Evolutionary conservation across 2,329 filamentous ascomycete genomes (phyloP), one percentile per base, ranked within the genome.

Genomic region (Fusarium camptoceras): DNA sequence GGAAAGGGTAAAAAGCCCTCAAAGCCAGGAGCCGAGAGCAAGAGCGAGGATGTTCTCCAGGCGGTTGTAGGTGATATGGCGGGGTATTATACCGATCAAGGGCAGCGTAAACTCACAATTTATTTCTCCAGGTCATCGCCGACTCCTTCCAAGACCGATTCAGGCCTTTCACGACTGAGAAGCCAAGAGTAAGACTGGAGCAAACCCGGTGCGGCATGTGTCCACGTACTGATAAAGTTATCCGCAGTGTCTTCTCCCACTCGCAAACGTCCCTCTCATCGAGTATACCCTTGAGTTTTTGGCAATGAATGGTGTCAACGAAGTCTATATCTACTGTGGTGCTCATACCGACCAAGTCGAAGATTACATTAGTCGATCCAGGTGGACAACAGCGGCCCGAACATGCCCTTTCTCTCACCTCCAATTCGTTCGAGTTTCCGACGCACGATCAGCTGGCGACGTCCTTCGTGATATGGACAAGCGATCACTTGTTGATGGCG

Each of bases 211-310:
- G 11, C 3, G 20, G 14, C 34, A 12, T 4, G 16, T 46, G 20
- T 27, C 48, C 55, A 54, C 18, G 18, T 44, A 44, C 75, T 78
- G 57, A 78, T 59, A 20, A 24, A 54, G 22, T 20, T n/a, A 25
- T 44, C 20, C 50, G 30, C 76, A 97, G 93, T 98, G 96, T 83
- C 91, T 99, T 31, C 86, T 99, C 9, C 94, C 95, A 14, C 87
- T 99, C 64, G 96, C 94, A 64, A 98, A 98, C 80, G 94, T 91
- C 3, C 95, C 96, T 37, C 85, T 99, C 68, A 97, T 99, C 82
- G 96, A 99, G 81, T 98, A 99, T 80, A 98, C 95, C 6, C 90
- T 98, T 76, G 94, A 98, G 78, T 98, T 97, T 76, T 89, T 99
- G 1, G 94, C 94, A 70, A 95, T 95, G 86, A 94, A 96, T 62